Conservation (phyloP, 148 eudicot species). For the Rhododendron griersonianum region DNA sequence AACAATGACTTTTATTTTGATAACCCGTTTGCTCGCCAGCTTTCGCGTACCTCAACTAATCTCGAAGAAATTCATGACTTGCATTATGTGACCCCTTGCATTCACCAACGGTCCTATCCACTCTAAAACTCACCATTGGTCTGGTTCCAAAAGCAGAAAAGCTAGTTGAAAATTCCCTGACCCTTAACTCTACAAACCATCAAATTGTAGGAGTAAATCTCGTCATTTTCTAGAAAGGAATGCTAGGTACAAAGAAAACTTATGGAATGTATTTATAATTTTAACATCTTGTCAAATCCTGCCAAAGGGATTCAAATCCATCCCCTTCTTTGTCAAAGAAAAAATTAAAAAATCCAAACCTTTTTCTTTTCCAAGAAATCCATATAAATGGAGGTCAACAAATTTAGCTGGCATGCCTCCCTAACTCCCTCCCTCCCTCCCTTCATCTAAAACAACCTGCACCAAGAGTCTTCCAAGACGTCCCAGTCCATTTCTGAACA, state of each 20-base stretch:
- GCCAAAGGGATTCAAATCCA: not conserved
- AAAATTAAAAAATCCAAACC: not conserved
- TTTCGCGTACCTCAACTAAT: too few relatives aligned
- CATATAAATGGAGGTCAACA: not conserved
- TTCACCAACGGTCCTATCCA: too few relatives aligned
- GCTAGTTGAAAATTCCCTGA: not conserved
- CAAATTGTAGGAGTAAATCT: not conserved
- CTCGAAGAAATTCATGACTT: too few relatives aligned
- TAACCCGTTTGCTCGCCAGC: too few relatives aligned
- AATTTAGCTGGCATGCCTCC: not conserved
- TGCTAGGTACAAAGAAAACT: too few relatives aligned
- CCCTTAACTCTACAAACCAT: not conserved
- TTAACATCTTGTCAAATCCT: not conserved
- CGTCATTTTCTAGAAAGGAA: too few relatives aligned
- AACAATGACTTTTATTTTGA: too few relatives aligned
- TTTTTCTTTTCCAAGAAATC: too few relatives aligned
- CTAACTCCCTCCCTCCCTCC: not conserved
- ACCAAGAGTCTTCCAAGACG: not conserved
- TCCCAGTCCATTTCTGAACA: not conserved
- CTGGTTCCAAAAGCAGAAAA: too few relatives aligned
- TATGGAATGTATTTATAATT: not conserved
- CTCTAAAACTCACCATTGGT: too few relatives aligned
- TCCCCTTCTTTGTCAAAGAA: too few relatives aligned
- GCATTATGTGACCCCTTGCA: too few relatives aligned
- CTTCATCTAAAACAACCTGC: not conserved